Base-by-base conservation (phyloP, 305 asterid species). In the Nicotiana rustica region DNA sequence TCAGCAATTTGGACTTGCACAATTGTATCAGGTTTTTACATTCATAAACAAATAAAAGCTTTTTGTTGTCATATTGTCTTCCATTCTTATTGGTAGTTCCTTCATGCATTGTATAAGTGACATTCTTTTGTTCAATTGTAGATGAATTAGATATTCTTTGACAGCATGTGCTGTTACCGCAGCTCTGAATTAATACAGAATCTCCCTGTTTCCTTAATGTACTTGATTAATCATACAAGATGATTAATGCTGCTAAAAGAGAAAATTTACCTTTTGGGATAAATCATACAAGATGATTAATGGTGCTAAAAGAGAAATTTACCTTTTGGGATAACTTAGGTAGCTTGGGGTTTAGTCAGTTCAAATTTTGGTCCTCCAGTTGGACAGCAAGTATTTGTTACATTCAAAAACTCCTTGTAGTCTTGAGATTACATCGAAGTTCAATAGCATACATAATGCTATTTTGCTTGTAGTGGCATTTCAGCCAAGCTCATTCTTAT, bases 1-100 rank as follows among this genome's bases (percentile, higher is more conserved):
- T 87, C 98, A 96, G 85, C 97, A 90, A 86, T 96, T 96, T 86
- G 99, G 99, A 82, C 99, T 96, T 82, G 99, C 99, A 49, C 99
- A 96, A 79, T 77, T 96, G 90, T 96, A 96, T 91, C 99, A 96
- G 98, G 99, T 96, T 84, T 86, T 52, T 55, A 75, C 62, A 29
- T 52, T 52, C 80, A 29, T 52, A 52, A 75, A 75, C 65, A n/a
- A 29, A 52, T 38, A 25, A 41, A 75, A 7, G 47, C 55, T 75
- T 75, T 41, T 44, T 71, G 62, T 18, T 13, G 36, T 71, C 62
- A 13, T 71, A 12, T 47, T 71, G 36, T 71, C 52, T 70, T 47
- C 38, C 78, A 47, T 21, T 15, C 62, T 61, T 71, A 47, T 21
- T 71, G 21, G 38, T 13, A 44, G 19, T 47, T 71, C 25, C 49